Evolutionary conservation across 2,329 filamentous ascomycete species (phyloP), one percentile per base, ranked within the genome.

Genomic region (Aspergillus sp.): DNA sequence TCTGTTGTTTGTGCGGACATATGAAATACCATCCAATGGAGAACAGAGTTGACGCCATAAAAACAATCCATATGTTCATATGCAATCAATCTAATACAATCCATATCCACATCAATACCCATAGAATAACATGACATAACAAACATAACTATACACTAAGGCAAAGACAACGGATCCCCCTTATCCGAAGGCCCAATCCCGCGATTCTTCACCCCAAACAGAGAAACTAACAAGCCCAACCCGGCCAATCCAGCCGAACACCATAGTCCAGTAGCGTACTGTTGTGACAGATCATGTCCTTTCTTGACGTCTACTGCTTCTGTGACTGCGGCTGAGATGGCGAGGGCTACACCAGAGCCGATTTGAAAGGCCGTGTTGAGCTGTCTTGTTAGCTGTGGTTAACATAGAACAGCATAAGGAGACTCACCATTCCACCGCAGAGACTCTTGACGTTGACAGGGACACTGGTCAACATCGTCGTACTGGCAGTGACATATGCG

Each of bases 351-450:
- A 2, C 67, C 67, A 19, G 61, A 66, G 7, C 68, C 68, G 19
- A 71, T 68, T 54, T 71, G 68, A 46, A 69, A 71, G 5, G 68
- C 67, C 5, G 68, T 71, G 42, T 71, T 71, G 32, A 71, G 53
- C 58, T 59, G 35, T 5, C 8, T 37, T 11, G 13, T 36, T 29
- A 39, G 3, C 6, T 0, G 9, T 27, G 19, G 27, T 51, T 35
- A 51, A 19, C 19, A 37, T 29, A 6, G 27, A 19, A 0, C 9
- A 2, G 5, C 27, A 8, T 6, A 6, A 26, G 6, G n/a, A 27
- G 27, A 38, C 49, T 43, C 12, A 60, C 64, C 65, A 70, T 68
- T 12, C 67, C 67, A 19, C 67, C 67, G 43, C 64, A 68, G 2
- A 69, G 48, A 33, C 62, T 67, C 50, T 71, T 70, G 8, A 69